phyloP scores from a whole-genome alignment of 2,329 filamentous ascomycete species.

The Cordyceps pruinosa region DNA sequence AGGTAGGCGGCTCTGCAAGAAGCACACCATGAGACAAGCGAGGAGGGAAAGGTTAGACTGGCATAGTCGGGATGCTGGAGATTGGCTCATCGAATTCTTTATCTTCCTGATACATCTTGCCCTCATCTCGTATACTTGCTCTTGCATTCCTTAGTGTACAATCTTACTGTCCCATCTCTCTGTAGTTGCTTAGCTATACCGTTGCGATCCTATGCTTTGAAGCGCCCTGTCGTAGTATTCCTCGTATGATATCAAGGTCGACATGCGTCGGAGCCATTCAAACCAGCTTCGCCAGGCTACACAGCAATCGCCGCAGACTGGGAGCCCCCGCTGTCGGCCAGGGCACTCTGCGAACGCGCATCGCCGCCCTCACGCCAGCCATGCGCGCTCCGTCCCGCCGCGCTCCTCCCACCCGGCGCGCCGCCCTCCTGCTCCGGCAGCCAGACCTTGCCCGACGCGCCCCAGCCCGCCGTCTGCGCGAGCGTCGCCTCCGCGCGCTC shows the following conservation, averaged over 20 bases:
- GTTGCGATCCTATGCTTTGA: no score
- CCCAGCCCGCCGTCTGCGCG: conserved; percentile 15
- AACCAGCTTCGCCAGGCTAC: no score
- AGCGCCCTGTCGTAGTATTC: no score
- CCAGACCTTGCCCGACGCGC: conserved; percentile 12
- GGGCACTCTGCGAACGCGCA: not conserved
- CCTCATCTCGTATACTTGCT: no score
- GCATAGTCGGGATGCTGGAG: not conserved
- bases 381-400: not conserved
- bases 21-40: not conserved
- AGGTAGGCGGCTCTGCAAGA: not conserved
- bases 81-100: no score
- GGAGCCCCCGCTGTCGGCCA: not conserved
- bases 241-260: no score
- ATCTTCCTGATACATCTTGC: no score
- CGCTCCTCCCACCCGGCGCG: not conserved
- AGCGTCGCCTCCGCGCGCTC: conserved; percentile 9
- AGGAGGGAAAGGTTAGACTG: not conserved
- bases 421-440: not conserved
- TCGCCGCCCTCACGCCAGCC: not conserved
- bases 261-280: no score
- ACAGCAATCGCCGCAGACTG: not conserved
- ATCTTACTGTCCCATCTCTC: no score
- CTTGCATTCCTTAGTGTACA: no score
- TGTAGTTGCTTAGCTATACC: no score